Base-by-base conservation (phyloP, 2,329 filamentous ascomycete genomes). In the Metarhizium album region DNA sequence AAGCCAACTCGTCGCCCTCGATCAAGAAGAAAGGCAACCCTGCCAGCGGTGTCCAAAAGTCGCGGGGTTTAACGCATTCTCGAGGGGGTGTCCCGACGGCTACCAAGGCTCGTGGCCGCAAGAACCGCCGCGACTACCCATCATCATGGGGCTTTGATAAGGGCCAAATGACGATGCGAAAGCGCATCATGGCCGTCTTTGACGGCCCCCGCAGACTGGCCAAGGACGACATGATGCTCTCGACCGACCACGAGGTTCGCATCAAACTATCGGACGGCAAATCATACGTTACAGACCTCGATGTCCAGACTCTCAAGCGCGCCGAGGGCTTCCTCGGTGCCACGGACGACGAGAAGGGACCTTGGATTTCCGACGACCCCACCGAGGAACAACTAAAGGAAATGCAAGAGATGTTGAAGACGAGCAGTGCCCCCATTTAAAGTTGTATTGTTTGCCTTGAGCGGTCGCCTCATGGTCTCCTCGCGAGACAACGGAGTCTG, bases 191-290 rank as follows among this genome's bases (percentile, higher is more conserved):
- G 61, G 89, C 89, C 56, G 87, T 95, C 20, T 98, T 94, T 62
- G 90, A 97, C 63, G 93, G 93, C 1, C 78, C 78, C 16, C 83
- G 90, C 49, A 83, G 91, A 42, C 77, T 98, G 47, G 93, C 87
- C 79, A 97, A 97, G 74, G 93, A 98, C 64, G 93, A 98, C 70
- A 93, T 97, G 89, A 95, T 96, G 90, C 83, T 98, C 47, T 89
- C 90, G 59, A 90, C 87, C 16, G 90, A 95, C 60, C 90, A 93
- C 62, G 93, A 98, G 70, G 89, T 97, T 37, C 88, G 91, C 62
- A 76, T 95, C 67, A 83, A 83, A 67, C 76, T 96, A 18, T 79
- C 79, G 23, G 85, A 88, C 62, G 80, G 80, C 62, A 82, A 86
- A 61, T 77, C 80, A 1, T 97, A 95, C 64, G 84, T 96, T 38